Evolutionary conservation across 192 early-diverging fungal species (phyloP), one percentile per base, ranked within the genome.

Genomic region (Backusella circina): DNA sequence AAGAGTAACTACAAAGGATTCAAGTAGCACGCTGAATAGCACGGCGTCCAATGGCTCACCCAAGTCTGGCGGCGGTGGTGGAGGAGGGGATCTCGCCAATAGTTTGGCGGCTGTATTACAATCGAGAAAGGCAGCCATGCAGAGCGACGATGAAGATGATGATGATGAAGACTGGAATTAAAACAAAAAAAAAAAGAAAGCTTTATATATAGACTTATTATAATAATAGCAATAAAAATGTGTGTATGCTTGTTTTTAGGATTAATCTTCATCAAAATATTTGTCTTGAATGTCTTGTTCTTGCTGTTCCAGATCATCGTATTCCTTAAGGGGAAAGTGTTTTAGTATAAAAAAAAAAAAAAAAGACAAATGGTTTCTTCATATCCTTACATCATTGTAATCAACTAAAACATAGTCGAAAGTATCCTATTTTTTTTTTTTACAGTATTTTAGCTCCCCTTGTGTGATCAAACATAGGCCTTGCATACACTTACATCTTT

Each of bases 371-470:
- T 32, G 21, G n/a, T n/a, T n/a, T n/a, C n/a, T n/a, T n/a, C n/a
- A n/a, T n/a, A n/a, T n/a, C n/a, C 74, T 47, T 74, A 79, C 77
- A 16, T 83, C 80, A 50, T 84, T 82, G 37, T 79, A 73, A 67
- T 86, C 84, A 0, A 86, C 82, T 15, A 32, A 5, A 26, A 44
- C 66, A 64, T 86, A 86, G 73, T 85, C 82, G 71, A 85, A 85
- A 21, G 54, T 61, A 57, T 72, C 30, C 70, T 36, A 75, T 80
- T 3, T 36, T 23, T 80, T 3, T 36, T 23, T 47, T 28, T 28
- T 41, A 37, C 13, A 18, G 5, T 4, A 10, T 61, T 44, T n/a
- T 41, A 21, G 54, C 12, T 28, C 10, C 1, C 54, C 32, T 38
- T 1, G 7, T 31, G 13, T 36, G 8, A 10, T 65, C 12, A n/a